Conservation (phyloP, 768 basidiomycete species). For the Infundibulicybe gibba region DNA sequence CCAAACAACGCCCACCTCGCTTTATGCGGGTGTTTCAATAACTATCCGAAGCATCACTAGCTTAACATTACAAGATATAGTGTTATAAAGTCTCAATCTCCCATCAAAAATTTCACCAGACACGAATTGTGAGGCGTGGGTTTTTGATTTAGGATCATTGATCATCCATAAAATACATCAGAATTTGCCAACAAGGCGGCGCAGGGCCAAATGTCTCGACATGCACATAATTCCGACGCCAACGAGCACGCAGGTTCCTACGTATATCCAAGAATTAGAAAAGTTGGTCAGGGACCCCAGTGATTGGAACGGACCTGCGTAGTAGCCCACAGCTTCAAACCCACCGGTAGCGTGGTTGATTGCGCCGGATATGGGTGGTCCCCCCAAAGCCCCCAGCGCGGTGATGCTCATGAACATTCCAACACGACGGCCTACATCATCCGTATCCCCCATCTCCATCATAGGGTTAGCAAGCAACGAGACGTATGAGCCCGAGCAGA, state of each 20-base stretch:
- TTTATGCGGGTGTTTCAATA: no score
- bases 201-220: conserved; percentile 18
- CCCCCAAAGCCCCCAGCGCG: conserved; percentile 60
- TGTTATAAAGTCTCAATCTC: no score
- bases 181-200: conserved; percentile 17
- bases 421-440: conserved; percentile 60
- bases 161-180: background rate
- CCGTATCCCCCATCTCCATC: conserved; percentile 54
- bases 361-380: conserved; percentile 73
- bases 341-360: conserved; percentile 51
- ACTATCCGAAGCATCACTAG: no score
- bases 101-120: no score
- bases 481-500: conserved; percentile 60
- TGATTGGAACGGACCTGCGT: conserved; percentile 35
- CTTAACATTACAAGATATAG: no score
- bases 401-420: conserved; percentile 64
- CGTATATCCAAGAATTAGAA: background rate
- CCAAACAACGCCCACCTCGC: no score
- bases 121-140: no score
- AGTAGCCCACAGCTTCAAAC: conserved; percentile 52
- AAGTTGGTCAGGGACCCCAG: background rate
- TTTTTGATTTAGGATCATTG: no score
- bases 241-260: conserved; percentile 19
- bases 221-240: conserved; percentile 21
- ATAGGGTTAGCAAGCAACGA: conserved; percentile 54